These are phyloP conservation scores for Seiridium unicorne DNA, from an alignment of 2,329 filamentous ascomycete species.

Conservation along the genomic window DNA sequence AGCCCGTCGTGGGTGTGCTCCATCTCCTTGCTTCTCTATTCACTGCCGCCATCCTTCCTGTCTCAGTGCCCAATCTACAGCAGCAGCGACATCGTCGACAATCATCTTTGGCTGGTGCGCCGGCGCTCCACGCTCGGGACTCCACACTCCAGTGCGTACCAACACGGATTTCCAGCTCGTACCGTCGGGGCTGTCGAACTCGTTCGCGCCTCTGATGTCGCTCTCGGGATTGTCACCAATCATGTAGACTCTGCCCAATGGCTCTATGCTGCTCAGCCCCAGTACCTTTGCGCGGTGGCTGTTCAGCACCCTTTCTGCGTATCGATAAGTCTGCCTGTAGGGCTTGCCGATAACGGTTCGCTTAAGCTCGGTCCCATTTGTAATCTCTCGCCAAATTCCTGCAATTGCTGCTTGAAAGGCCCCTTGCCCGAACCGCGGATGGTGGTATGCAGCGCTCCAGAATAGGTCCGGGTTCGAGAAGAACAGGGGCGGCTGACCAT, in stretches of 20 bases:
- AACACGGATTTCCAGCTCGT: slow-evolving; percentile 78
- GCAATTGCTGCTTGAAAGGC: slow-evolving; percentile 81
- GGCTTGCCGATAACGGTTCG: slow-evolving; percentile 83
- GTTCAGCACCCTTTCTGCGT: slow-evolving; percentile 73
- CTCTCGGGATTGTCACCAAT: slow-evolving; percentile 87
- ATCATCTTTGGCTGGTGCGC: slow-evolving; percentile 62
- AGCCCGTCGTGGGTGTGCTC: too few species aligned
- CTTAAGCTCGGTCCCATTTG: slow-evolving; percentile 58
- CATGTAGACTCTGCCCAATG: slow-evolving; percentile 74
- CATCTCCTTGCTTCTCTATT: slow-evolving; percentile 7
- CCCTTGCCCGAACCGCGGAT: slow-evolving; percentile 87
- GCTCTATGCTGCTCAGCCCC: slow-evolving; percentile 15
- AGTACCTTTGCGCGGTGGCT: slow-evolving; percentile 54
- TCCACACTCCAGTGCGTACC: slow-evolving; percentile 79
- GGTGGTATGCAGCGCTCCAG: slow-evolving; percentile 83
- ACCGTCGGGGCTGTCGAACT: slow-evolving; percentile 63
- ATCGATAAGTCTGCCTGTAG: slow-evolving; percentile 72
- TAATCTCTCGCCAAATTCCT: slow-evolving; percentile 75
- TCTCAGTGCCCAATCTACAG: slow-evolving; percentile 73
- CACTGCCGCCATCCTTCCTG: slow-evolving; percentile 41
- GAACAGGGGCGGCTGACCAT: slow-evolving; percentile 77
- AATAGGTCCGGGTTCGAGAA: slow-evolving; percentile 89
- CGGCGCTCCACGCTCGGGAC: slow-evolving; percentile 42
- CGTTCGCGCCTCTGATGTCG: slow-evolving; percentile 86
- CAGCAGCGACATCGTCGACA: slow-evolving; percentile 72